Conservation (phyloP, 164 flowering plant species). For the Magnolia kwangsiensis region DNA sequence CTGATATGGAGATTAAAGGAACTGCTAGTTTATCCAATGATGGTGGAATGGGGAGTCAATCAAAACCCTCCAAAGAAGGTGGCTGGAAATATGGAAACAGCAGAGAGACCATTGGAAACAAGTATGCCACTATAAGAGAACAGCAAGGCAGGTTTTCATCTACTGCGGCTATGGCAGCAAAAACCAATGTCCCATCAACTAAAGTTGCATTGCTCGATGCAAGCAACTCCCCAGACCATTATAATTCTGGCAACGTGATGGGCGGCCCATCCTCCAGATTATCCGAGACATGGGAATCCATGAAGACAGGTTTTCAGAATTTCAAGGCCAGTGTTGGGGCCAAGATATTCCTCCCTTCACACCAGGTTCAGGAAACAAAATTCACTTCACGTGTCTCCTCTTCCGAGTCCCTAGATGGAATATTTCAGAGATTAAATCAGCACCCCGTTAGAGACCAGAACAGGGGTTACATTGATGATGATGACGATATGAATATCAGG, state of each 20-base stretch:
- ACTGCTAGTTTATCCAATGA: slow-evolving; percentile 17
- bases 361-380: slow-evolving; percentile 47
- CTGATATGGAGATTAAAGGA: slow-evolving; percentile 50
- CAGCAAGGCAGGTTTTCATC: slow-evolving; percentile 44
- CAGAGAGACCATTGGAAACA: slow-evolving; percentile 73
- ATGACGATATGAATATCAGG: slow-evolving; percentile 8
- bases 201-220: slow-evolving; percentile 59
- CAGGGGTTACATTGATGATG: slow-evolving; percentile 35
- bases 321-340: slow-evolving; percentile 76
- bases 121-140: slow-evolving; percentile 74
- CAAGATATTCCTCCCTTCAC: slow-evolving; percentile 66
- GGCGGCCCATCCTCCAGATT: slow-evolving; percentile 46
- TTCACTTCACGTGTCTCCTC: slow-evolving; percentile 42
- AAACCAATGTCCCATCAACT: slow-evolving; percentile 37
- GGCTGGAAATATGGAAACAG: slow-evolving; percentile 38
- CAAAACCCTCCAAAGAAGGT: slow-evolving; percentile 45
- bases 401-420: slow-evolving; percentile 82
- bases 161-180: slow-evolving; percentile 33
- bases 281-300: slow-evolving; percentile 69
- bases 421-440: slow-evolving; percentile 81
- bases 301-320: slow-evolving; percentile 76
- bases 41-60: slow-evolving; percentile 26
- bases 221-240: slow-evolving; percentile 24
- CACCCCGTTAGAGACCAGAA: slow-evolving; percentile 34
- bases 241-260: slow-evolving; percentile 14